Evolutionary conservation across 2,329 filamentous ascomycete genomes (phyloP).

Genomic region (Exutisphaerella laricina): DNA sequence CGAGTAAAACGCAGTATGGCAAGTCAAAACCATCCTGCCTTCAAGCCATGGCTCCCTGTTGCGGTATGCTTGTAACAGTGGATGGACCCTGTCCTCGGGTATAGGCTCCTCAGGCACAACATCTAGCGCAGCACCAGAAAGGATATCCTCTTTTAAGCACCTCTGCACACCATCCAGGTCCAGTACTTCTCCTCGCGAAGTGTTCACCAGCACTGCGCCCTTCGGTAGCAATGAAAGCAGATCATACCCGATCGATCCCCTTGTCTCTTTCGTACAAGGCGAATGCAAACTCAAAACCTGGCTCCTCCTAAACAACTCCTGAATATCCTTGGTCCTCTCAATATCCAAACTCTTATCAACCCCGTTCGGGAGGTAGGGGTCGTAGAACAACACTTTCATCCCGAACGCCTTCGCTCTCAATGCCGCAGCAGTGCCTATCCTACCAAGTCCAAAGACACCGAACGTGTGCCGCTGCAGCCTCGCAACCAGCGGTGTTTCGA

Average conservation of each 20-base stretch:
- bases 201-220: constrained; percentile 30
- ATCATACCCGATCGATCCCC: constrained; percentile 26
- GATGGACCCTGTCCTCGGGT: constrained; percentile 27
- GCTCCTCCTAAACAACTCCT: constrained; percentile 37
- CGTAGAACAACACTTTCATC: constrained; percentile 31
- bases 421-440: constrained; percentile 30
- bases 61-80: constrained; percentile 28
- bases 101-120: constrained; percentile 33
- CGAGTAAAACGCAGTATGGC: constrained; percentile 27
- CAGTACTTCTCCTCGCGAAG: constrained; percentile 30
- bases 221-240: constrained; percentile 28
- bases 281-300: constrained; percentile 64
- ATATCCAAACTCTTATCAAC: constrained; percentile 29
- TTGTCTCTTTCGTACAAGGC: constrained; percentile 65
- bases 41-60: constrained; percentile 40
- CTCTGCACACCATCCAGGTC: constrained; percentile 29
- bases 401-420: constrained; percentile 31
- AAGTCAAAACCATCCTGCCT: constrained; percentile 35
- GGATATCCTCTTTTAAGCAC: constrained; percentile 25
- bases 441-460: constrained; percentile 28
- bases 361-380: constrained; percentile 32
- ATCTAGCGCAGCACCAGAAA: constrained; percentile 31
- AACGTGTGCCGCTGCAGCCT: constrained; percentile 26
- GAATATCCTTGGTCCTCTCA: constrained; percentile 29
- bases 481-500: constrained; percentile 27